Conservation (phyloP, 345 rosid genomes). For the Populus simonii region DNA sequence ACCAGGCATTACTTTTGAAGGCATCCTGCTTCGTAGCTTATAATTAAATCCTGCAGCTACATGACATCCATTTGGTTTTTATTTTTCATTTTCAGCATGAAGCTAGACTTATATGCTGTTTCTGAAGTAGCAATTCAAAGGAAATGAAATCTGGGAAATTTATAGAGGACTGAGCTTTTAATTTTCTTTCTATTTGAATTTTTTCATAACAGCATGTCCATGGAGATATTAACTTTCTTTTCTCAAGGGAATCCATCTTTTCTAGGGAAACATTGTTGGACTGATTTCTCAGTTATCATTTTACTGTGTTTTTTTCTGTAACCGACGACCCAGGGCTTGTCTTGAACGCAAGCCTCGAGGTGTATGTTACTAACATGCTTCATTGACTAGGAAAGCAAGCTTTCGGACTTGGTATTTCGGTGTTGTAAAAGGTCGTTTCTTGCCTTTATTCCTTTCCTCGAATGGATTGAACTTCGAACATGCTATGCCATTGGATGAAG, state of each 20-base stretch:
- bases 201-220: neutral
- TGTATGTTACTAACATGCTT: too few species aligned
- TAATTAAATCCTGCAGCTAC: conserved; percentile 10
- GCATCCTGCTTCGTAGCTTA: conserved; percentile 86
- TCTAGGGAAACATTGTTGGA: neutral
- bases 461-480: neutral
- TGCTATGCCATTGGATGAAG: neutral
- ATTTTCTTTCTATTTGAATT: neutral
- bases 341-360: too few species aligned
- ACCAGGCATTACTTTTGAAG: conserved; percentile 97
- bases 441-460: neutral
- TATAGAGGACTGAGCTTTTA: neutral
- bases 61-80: neutral
- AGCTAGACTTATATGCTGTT: neutral
- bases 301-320: too few species aligned
- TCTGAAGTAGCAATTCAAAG: neutral
- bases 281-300: too few species aligned
- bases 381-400: too few species aligned
- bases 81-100: neutral
- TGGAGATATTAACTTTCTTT: neutral
- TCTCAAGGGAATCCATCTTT: neutral
- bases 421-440: too few species aligned
- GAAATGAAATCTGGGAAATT: neutral
- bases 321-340: too few species aligned
- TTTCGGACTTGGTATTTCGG: too few species aligned